A percentile compares a stretch with the other conserved stretches of the same genome.
phyloP scores from a whole-genome alignment of 371 early-diverging fungal species.

The Conidiobolus incongruus region DNA sequence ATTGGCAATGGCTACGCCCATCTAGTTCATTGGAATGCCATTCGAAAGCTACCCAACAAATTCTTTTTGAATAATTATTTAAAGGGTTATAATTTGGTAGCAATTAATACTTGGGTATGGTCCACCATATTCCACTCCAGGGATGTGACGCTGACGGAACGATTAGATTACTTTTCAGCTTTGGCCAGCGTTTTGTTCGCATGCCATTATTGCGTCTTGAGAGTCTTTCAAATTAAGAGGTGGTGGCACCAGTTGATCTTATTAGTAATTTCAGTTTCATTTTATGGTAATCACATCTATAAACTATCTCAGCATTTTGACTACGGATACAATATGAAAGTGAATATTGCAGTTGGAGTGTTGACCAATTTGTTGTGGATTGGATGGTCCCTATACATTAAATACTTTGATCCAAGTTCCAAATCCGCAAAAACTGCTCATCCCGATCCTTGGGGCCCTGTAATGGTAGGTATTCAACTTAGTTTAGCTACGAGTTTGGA shows the following conservation, averaged over 20 bases:
- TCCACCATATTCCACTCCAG: conserved; percentile 79
- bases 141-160: conserved; percentile 66
- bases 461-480: conserved; percentile 24
- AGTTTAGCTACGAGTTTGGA: conserved; percentile 68
- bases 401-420: conserved; percentile 13
- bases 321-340: conserved; percentile 84
- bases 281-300: conserved; percentile 23
- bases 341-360: conserved; percentile 48
- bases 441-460: conserved; percentile 39
- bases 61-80: conserved; percentile 33
- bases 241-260: conserved; percentile 9
- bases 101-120: conserved; percentile 82
- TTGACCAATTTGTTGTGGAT: conserved; percentile 42
- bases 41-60: conserved; percentile 15
- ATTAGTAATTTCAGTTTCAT: conserved; percentile 6
- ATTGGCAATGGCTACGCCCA: conserved; percentile 66
- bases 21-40: conserved; percentile 18
- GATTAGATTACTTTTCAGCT: conserved; percentile 86
- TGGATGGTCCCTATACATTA: conserved; percentile 18
- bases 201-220: conserved; percentile 26
- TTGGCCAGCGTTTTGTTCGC: conserved; percentile 48
- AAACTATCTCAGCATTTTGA: conserved; percentile 38
- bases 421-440: conserved; percentile 14
- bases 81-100: conserved; percentile 23
- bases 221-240: conserved; percentile 21